A percentile compares a stretch with the other conserved stretches of the same genome.
These are phyloP conservation scores for Panicum virgatum DNA, from an alignment of 202 grass and related monocot genomes.

Conservation along the genomic window DNA sequence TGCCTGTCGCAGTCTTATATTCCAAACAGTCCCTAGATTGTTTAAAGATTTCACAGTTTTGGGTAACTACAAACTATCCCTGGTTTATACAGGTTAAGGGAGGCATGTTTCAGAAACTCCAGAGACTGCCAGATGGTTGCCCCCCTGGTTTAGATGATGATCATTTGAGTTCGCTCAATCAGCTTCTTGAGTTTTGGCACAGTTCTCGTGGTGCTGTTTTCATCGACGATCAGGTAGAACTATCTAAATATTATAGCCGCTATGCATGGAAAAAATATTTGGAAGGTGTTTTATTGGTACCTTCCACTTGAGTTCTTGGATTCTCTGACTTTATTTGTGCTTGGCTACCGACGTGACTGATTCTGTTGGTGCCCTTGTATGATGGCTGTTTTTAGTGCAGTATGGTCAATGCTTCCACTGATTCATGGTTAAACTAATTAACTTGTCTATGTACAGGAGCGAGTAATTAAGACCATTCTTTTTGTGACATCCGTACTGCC, in stretches of 20 bases:
- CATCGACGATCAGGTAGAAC: constrained; percentile 71
- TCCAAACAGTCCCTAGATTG: background rate
- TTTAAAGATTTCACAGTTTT: constrained; percentile 23
- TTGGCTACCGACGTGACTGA: background rate
- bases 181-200: constrained; percentile 81
- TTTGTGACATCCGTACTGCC: constrained; percentile 65
- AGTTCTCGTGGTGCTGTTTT: constrained; percentile 68
- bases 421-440: constrained; percentile 24
- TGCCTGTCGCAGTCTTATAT: background rate
- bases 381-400: background rate
- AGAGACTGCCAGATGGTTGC: constrained; percentile 63
- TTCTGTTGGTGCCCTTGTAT: background rate
- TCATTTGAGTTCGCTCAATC: constrained; percentile 67
- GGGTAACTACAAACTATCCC: constrained; percentile 24
- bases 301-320: background rate
- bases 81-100: constrained; percentile 56
- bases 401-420: background rate
- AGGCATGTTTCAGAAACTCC: constrained; percentile 52
- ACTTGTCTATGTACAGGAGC: constrained; percentile 58
- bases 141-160: constrained; percentile 61
- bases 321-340: background rate
- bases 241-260: constrained; percentile 29
- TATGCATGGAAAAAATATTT: background rate
- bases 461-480: constrained; percentile 81
- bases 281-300: background rate